Evolutionary conservation across 2,329 filamentous ascomycete species (phyloP), one percentile per base, ranked within the genome.

Genomic region (Teratosphaeriaceae sp.): DNA sequence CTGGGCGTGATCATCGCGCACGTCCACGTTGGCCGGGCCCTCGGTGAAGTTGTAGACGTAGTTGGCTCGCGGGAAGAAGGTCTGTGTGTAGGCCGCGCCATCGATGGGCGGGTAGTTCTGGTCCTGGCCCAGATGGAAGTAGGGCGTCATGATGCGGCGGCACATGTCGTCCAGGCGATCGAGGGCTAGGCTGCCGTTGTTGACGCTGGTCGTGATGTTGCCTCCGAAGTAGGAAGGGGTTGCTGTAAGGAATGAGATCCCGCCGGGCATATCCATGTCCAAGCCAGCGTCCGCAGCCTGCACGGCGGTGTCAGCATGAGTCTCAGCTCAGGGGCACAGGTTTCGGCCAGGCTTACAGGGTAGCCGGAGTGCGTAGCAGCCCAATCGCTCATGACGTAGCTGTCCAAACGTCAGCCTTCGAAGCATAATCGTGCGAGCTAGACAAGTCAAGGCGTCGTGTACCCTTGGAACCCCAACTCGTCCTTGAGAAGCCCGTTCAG

Each of bases 401-500:
- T 21, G 15, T 11, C 18, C 24, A n/a, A 21, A 5, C 15, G 19
- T 39, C 37, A 27, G 26, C 18, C 8, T 24, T 22, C 13, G 16
- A 8, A 18, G n/a, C n/a, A n/a, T n/a, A n/a, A n/a, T n/a, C n/a
- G n/a, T n/a, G n/a, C n/a, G n/a, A n/a, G n/a, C n/a, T n/a, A n/a
- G n/a, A n/a, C n/a, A n/a, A n/a, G n/a, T n/a, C n/a, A n/a, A n/a
- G n/a, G n/a, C n/a, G n/a, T n/a, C n/a, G n/a, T n/a, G 2, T 47
- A 79, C 56, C 83, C 83, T 52, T 85, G 81, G 50, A 86, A 87
- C 0, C 80, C 81, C 31, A 87, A 70, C 62, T 88, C 84, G 30
- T 82, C 79, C 53, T 87, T 88, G 7, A 87, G 65, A 3, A 87
- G 69, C 0, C 76, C 79, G 47, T 85, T 86, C 36, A 83, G 69